A percentile compares a stretch with the other conserved stretches of the same genome.
Conservation (phyloP, 441 rosid genomes). For the Isatis lusitanica region DNA sequence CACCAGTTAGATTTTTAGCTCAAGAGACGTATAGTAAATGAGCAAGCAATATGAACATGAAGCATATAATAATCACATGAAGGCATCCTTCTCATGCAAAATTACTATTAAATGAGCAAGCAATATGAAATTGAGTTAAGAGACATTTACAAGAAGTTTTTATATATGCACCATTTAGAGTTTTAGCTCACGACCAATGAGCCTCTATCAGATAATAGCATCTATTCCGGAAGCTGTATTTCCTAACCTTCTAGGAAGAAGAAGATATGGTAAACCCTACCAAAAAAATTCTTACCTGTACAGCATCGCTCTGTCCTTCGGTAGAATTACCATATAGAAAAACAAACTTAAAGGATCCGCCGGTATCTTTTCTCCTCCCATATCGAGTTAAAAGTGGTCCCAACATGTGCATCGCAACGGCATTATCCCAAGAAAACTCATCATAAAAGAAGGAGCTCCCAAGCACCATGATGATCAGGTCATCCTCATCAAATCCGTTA, state of each 20-base stretch:
- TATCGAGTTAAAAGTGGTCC: slow-evolving; percentile 81
- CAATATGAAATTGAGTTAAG: slow-evolving; percentile 4
- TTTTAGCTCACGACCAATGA: slow-evolving; percentile 27
- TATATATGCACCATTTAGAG: slow-evolving; percentile 5
- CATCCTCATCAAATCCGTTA: slow-evolving; percentile 62
- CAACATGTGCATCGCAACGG: slow-evolving; percentile 74
- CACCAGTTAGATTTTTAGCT: slow-evolving; percentile 15
- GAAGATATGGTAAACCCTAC: slow-evolving; percentile 6
- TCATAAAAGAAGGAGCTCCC: slow-evolving; percentile 87
- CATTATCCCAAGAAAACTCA: slow-evolving; percentile 84
- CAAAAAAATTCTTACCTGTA: slow-evolving; percentile 62
- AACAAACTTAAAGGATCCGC: slow-evolving; percentile 67
- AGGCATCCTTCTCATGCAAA: slow-evolving; percentile 15
- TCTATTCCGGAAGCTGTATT: neutral
- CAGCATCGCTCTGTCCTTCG: slow-evolving; percentile 59
- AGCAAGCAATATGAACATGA: neutral
- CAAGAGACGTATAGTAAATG: neutral
- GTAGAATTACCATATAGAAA: slow-evolving; percentile 88
- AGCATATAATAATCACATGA: slow-evolving; percentile 1
- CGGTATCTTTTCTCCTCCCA: slow-evolving; percentile 63
- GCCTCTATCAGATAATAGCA: neutral
- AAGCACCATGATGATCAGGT: slow-evolving; percentile 76
- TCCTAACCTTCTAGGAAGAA: slow-evolving; percentile 2
- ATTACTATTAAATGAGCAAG: slow-evolving; percentile 2
- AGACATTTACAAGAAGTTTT: neutral